These are phyloP conservation scores for Ogataea hybrid DNA, from an alignment of 1,139 yeast genomes.

Conservation along the genomic window DNA sequence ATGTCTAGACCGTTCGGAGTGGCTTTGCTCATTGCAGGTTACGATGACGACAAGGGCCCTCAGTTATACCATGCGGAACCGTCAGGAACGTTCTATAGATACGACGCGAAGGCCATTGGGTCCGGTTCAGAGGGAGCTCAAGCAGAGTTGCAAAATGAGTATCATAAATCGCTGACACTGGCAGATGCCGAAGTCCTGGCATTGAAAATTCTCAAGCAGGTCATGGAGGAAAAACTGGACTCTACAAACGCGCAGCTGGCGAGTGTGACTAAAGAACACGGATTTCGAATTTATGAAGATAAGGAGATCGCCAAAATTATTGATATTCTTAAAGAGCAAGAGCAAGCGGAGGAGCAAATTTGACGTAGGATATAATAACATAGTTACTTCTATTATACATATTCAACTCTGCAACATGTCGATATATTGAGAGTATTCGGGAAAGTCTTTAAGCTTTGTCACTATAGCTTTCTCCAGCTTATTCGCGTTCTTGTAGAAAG, in stretches of 20 bases:
- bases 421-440: constrained; percentile 60
- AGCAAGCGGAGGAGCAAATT: constrained; percentile 42
- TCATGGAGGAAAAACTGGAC: constrained; percentile 98
- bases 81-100: constrained; percentile 94
- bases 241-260: constrained; percentile 95
- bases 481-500: constrained; percentile 88
- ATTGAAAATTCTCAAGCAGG: constrained; percentile 90
- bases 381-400: constrained; percentile 6
- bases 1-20: constrained; percentile 99
- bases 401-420: constrained; percentile 33
- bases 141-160: constrained; percentile 94
- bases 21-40: constrained; percentile 92
- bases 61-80: constrained; percentile 99
- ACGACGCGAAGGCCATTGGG: constrained; percentile 98
- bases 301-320: constrained; percentile 83
- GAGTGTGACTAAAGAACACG: constrained; percentile 81
- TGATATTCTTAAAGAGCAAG: constrained; percentile 69
- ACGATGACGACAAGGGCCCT: constrained; percentile 90
- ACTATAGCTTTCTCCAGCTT: constrained; percentile 87
- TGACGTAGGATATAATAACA: constrained; percentile 1
- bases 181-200: constrained; percentile 91
- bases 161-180: constrained; percentile 90
- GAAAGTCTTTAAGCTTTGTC: constrained; percentile 76
- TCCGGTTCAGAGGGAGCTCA: constrained; percentile 99
- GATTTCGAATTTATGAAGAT: constrained; percentile 84